Evolutionary conservation across 2,329 filamentous ascomycete species (phyloP).

Genomic region (Ceratocystiopsis sp.): DNA sequence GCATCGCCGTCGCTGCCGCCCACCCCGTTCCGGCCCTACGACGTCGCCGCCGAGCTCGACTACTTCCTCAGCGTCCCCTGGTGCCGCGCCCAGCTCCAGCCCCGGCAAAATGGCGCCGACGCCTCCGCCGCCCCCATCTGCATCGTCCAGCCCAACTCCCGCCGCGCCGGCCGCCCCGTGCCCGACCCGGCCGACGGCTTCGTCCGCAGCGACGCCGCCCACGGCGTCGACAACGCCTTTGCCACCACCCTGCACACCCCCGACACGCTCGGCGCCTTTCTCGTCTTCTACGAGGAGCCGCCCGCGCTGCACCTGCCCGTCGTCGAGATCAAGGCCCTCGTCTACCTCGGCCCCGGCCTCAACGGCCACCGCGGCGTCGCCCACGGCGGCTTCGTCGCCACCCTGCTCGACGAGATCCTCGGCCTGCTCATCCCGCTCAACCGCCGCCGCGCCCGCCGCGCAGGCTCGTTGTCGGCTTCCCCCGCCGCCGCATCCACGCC

Average conservation of each 20-base stretch:
- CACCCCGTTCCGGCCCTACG: neutral
- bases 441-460: conserved; percentile 3
- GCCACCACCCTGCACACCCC: conserved; percentile 32
- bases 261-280: conserved; percentile 28
- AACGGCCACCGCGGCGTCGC: conserved; percentile 34
- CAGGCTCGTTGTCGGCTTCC: neutral
- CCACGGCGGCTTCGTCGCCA: conserved; percentile 41
- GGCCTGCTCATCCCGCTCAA: conserved; percentile 31
- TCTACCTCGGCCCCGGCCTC: conserved; percentile 30
- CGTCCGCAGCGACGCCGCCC: neutral
- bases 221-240: conserved; percentile 12
- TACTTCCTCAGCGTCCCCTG: conserved; percentile 27
- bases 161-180: conserved; percentile 19
- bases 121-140: conserved; percentile 11
- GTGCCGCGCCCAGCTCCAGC: conserved; percentile 26
- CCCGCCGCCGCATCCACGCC: neutral
- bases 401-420: conserved; percentile 41
- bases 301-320: conserved; percentile 8
- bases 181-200: neutral
- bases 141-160: conserved; percentile 18
- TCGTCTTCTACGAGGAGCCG: conserved; percentile 24
- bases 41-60: conserved; percentile 1
- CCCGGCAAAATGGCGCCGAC: conserved; percentile 5
- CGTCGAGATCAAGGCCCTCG: conserved; percentile 16
- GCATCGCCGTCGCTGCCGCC: no score